Conservation (phyloP, 116 monocot species). For the Phalaenopsis hybrid region DNA sequence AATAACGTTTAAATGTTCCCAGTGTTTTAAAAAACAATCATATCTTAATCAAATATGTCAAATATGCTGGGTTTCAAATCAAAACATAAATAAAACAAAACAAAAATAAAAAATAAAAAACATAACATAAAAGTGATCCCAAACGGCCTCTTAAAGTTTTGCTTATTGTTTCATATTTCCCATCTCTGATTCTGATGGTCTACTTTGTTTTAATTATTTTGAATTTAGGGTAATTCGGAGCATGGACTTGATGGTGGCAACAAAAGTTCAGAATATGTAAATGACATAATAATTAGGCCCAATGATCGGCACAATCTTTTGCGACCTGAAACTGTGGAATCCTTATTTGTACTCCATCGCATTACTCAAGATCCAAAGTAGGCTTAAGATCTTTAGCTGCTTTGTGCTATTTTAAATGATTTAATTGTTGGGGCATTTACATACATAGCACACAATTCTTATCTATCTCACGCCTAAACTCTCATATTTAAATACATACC, state of each 20-base stretch:
- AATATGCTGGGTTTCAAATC: no score
- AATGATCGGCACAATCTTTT: constrained; percentile 87
- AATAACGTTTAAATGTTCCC: no score
- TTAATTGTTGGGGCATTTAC: not conserved
- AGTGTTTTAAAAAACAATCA: no score
- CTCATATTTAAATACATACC: no score
- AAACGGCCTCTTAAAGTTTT: not conserved
- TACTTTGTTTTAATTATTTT: constrained; percentile 7
- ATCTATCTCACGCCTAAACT: no score
- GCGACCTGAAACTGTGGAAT: constrained; percentile 89
- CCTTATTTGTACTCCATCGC: constrained; percentile 72
- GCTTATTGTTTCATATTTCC: not conserved
- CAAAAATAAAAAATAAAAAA: no score
- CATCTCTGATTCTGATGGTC: constrained; percentile 10
- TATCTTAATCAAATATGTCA: no score
- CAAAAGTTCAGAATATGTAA: constrained; percentile 59
- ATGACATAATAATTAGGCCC: constrained; percentile 80
- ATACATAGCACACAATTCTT: no score
- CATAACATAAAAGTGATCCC: no score
- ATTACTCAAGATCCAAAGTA: constrained; percentile 95
- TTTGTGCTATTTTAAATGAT: not conserved
- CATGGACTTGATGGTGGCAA: constrained; percentile 58
- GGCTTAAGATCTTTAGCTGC: not conserved
- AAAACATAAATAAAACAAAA: no score
- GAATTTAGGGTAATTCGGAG: constrained; percentile 44